These are phyloP conservation scores for Parasitella parasitica DNA, from an alignment of 371 early-diverging fungal species.

Conservation along the genomic window DNA sequence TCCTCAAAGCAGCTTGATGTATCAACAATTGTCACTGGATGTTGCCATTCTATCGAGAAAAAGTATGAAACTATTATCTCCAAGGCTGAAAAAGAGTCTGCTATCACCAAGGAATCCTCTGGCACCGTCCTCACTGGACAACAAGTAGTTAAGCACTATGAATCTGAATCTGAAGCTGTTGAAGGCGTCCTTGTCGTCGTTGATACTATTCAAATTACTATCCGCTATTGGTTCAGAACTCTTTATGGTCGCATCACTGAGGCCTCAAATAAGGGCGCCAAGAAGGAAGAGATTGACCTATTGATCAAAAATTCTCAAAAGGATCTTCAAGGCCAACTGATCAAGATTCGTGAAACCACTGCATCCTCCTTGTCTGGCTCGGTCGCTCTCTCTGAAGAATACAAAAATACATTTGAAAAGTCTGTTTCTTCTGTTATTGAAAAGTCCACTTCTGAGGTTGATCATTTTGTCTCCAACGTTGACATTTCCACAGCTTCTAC, in stretches of 20 bases:
- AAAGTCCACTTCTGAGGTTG: slow-evolving; percentile 4
- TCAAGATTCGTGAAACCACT: not conserved
- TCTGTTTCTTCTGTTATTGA: slow-evolving; percentile 11
- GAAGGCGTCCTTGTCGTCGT: slow-evolving; percentile 10
- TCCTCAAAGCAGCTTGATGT: slow-evolving; percentile 8
- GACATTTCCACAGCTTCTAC: not conserved
- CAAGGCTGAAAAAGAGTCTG: slow-evolving; percentile 1
- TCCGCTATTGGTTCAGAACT: slow-evolving; percentile 26
- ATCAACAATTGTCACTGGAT: not conserved
- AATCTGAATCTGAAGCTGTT: slow-evolving; percentile 12
- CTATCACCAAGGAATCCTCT: not conserved
- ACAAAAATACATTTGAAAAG: slow-evolving; percentile 15
- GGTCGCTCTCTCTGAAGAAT: slow-evolving; percentile 1
- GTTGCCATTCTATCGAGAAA: slow-evolving; percentile 9
- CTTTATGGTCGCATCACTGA: slow-evolving; percentile 10
- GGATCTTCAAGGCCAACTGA: slow-evolving; percentile 20
- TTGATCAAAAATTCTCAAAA: slow-evolving; percentile 13
- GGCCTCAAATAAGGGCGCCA: slow-evolving; percentile 14
- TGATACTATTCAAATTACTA: slow-evolving; percentile 18
- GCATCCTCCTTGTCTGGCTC: not conserved
- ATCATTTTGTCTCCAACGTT: slow-evolving; percentile 4
- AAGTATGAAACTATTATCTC: slow-evolving; percentile 8
- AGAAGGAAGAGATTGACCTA: slow-evolving; percentile 12
- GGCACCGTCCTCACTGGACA: not conserved
- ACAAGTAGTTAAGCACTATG: not conserved